Base-by-base conservation (phyloP, 371 early-diverging fungal genomes). In the Mortierella sp. region DNA sequence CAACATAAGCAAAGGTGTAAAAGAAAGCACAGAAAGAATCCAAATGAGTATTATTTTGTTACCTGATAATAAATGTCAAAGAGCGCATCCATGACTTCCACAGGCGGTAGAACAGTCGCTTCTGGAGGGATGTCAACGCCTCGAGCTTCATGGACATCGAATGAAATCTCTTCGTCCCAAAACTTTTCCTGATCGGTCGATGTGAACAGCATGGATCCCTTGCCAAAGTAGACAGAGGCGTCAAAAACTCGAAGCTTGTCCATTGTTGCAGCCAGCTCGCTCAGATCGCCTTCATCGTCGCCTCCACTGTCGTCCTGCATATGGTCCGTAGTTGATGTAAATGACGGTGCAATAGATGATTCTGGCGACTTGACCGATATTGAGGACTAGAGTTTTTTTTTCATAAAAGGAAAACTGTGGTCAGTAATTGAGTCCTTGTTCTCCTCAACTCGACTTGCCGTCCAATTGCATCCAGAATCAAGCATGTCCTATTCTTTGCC, bases 151-250 rank as follows among this genome's bases (percentile, higher is more conserved):
- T 86, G 86, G 2, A 86, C 82, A 71, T 86, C 86, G 72, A 86
- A 86, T 0, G 86, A 77, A 16, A 86, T 81, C 57, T 86, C 86
- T 28, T 86, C 86, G n/a, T 86, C 82, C 86, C 86, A 86, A 57
- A 86, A 86, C 40, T 74, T 61, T n/a, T 86, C 77, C 37, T 86
- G 75, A 46, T 86, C 82, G 9, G 82, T 86, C 19, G 86, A 82
- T 0, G 86, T 79, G 24, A 86, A 86, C 13, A 86, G 64, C 82
- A 86, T 82, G 2, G 86, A 70, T n/a, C 86, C 86, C n/a, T 86
- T 86, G 50, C 86, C 86, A 75, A 78, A 76, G 34, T 82, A 86
- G 16, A 76, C 53, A 0, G 86, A 86, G 10, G 86, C 86, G 70
- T 86, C 86, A 75, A 86, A 86, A 0, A 86, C 40, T 26, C 86